These are phyloP conservation scores for Russula compacta DNA, from an alignment of 768 basidiomycete species.

Conservation along the genomic window DNA sequence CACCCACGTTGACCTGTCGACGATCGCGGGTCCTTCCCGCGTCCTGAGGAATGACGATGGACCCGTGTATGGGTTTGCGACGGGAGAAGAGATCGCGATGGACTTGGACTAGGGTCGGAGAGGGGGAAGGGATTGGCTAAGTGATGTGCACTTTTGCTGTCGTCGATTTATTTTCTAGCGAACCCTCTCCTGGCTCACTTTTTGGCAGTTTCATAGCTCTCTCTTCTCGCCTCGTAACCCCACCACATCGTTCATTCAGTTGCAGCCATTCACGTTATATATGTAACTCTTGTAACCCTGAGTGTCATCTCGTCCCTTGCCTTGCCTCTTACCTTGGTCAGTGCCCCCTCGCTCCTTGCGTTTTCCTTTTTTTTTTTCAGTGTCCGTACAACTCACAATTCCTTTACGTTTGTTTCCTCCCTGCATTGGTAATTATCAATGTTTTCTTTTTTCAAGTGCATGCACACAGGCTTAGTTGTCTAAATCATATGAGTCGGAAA, in stretches of 20 bases:
- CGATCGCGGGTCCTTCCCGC: conserved; percentile 18
- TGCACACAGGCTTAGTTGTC: conserved; percentile 3
- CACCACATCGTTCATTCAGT: no score
- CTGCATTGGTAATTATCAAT: conserved; percentile 10
- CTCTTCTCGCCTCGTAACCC: not conserved
- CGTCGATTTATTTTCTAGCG: not conserved
- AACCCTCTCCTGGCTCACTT: not conserved
- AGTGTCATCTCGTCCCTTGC: not conserved
- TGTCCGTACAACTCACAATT: conserved; percentile 6
- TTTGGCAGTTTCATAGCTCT: not conserved
- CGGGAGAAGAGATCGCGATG: conserved; percentile 18
- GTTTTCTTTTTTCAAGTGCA: conserved; percentile 12
- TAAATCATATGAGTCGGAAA: no score
- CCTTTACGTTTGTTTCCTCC: not conserved
- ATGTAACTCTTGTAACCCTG: conserved; percentile 6
- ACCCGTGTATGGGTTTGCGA: conserved; percentile 13
- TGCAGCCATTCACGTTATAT: conserved; percentile 3
- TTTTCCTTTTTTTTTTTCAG: not conserved
- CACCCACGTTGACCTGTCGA: conserved; percentile 20
- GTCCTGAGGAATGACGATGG: conserved; percentile 12
- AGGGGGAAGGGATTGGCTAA: not conserved
- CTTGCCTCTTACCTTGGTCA: not conserved
- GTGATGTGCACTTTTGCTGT: not conserved
- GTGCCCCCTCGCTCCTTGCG: not conserved
- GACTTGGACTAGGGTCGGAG: conserved; percentile 16